phyloP scores from a whole-genome alignment of 2,329 filamentous ascomycete species.

The Cylindrodendrum hubeiense region DNA sequence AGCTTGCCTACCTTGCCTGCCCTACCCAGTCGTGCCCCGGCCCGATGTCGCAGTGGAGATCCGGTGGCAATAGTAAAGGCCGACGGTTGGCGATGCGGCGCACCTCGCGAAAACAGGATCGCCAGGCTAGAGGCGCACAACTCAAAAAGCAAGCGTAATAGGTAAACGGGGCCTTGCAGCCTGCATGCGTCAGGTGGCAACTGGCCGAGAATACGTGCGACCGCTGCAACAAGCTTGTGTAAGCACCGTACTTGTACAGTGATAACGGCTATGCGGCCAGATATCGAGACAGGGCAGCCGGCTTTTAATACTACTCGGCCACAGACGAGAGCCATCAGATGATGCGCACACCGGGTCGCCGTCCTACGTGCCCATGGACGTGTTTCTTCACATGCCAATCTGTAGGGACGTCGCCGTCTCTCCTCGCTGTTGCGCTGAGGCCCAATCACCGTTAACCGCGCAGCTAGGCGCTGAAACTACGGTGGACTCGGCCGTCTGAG shows the following conservation, averaged over 20 bases:
- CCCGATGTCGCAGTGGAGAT: slow-evolving; percentile 26
- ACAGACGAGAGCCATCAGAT: slow-evolving; percentile 29
- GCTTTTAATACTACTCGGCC: background rate
- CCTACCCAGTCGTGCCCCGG: slow-evolving; percentile 5
- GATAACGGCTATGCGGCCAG: slow-evolving; percentile 13
- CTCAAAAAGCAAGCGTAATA: slow-evolving; percentile 26
- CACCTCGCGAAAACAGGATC: slow-evolving; percentile 8
- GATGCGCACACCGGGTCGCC: slow-evolving; percentile 28
- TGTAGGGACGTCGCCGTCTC: background rate
- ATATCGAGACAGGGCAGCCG: background rate
- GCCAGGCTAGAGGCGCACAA: slow-evolving; percentile 6
- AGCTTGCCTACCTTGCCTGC: background rate
- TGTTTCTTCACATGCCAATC: slow-evolving; percentile 18
- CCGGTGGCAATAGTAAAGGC: slow-evolving; percentile 7
- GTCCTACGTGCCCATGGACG: background rate
- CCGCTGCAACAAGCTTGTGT: background rate
- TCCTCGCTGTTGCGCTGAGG: background rate
- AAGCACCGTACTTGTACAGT: background rate
- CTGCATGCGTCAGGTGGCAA: slow-evolving; percentile 25
- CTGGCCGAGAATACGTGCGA: background rate
- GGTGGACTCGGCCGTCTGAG: background rate
- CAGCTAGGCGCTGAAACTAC: slow-evolving; percentile 21
- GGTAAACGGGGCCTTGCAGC: slow-evolving; percentile 25
- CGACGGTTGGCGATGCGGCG: slow-evolving; percentile 1
- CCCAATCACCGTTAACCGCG: slow-evolving; percentile 17